phyloP scores from a whole-genome alignment of 108 stramenopile genomes.

The Aurantiochytrium sp. region DNA sequence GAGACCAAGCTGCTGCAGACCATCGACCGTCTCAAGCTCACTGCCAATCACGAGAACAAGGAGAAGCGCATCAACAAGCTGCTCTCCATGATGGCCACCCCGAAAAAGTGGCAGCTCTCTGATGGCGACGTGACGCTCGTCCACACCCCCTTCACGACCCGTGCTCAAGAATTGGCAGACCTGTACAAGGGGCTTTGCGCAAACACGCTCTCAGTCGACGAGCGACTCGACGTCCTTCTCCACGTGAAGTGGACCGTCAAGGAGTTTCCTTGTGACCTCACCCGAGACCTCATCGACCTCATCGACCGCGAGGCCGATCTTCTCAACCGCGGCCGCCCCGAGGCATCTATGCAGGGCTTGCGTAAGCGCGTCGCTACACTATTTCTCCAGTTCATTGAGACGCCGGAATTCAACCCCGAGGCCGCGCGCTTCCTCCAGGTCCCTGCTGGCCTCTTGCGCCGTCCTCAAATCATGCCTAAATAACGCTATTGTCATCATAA shows the following conservation, averaged over 20 bases:
- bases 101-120: conserved; percentile 56
- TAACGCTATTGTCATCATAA: neutral
- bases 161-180: conserved; percentile 55
- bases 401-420: conserved; percentile 65
- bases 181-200: conserved; percentile 41
- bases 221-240: conserved; percentile 57
- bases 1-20: conserved; percentile 60
- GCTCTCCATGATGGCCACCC: conserved; percentile 51
- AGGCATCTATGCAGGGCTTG: conserved; percentile 36
- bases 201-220: conserved; percentile 32
- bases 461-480: conserved; percentile 30
- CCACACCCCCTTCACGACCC: conserved; percentile 55
- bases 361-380: conserved; percentile 49
- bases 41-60: conserved; percentile 43
- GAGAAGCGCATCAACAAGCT: conserved; percentile 40
- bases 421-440: conserved; percentile 44
- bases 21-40: conserved; percentile 51
- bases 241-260: conserved; percentile 64
- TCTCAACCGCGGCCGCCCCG: conserved; percentile 46
- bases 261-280: conserved; percentile 58
- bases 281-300: conserved; percentile 57
- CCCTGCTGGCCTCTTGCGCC: neutral
- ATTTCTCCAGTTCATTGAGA: conserved; percentile 61
- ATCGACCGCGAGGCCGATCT: conserved; percentile 67
- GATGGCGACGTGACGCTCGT: conserved; percentile 54